phyloP scores from a whole-genome alignment of 257 asterid species.

The Nicotiana tabacum region DNA sequence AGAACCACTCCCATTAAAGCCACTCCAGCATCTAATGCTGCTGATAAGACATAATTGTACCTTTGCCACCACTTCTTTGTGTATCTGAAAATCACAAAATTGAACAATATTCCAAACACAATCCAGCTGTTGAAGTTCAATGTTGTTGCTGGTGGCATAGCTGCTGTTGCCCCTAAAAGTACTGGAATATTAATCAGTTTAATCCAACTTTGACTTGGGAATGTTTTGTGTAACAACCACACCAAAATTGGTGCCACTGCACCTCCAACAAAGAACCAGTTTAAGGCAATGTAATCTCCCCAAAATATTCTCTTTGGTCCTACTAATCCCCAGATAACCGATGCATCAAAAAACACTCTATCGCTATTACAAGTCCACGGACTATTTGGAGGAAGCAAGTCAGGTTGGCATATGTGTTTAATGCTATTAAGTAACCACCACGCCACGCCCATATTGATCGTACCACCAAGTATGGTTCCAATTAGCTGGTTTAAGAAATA shows the following conservation, averaged over 20 bases:
- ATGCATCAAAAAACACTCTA: conserved; percentile 59
- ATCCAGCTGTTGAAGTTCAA: conserved; percentile 75
- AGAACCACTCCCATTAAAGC: conserved; percentile 70
- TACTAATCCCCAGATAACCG: conserved; percentile 74
- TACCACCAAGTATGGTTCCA: conserved; percentile 63
- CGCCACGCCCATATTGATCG: conserved; percentile 49
- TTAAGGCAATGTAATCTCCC: conserved; percentile 53
- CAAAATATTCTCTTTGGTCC: conserved; percentile 72
- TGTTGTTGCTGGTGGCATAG: conserved; percentile 62
- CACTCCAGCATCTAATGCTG: conserved; percentile 72
- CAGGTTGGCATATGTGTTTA: conserved; percentile 45
- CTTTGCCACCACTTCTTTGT: conserved; percentile 75
- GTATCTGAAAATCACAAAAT: conserved; percentile 44
- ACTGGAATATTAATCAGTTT: conserved; percentile 55
- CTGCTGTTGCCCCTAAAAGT: conserved; percentile 45
- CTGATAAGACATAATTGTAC: conserved; percentile 61
- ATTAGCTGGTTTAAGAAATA: conserved; percentile 23
- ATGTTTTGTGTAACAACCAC: conserved; percentile 39
- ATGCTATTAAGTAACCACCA: conserved; percentile 53
- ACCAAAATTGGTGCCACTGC: conserved; percentile 43
- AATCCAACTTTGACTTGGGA: conserved; percentile 56
- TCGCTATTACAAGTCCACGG: conserved; percentile 71
- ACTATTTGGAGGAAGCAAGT: conserved; percentile 50
- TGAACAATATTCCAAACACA: conserved; percentile 41
- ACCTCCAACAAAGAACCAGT: conserved; percentile 63